A percentile compares a stretch with the other conserved stretches of the same genome.
Conservation (phyloP, 345 rosid species). For the Eucalyptus pumila region DNA sequence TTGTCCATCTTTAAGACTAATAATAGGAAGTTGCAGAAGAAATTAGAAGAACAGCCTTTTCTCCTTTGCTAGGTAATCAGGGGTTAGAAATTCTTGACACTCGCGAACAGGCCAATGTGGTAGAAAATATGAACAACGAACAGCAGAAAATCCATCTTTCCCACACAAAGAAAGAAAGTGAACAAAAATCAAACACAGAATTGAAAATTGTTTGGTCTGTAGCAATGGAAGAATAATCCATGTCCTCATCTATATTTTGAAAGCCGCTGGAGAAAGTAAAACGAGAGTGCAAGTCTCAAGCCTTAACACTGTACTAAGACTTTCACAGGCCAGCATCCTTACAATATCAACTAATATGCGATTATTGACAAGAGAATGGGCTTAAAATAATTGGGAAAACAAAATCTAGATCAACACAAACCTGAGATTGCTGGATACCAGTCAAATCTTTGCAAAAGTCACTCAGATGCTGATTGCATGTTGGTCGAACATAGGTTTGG, state of each 20-base stretch:
- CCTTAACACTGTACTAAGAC: neutral
- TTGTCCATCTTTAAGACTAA: neutral
- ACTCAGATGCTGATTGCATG: slow-evolving; percentile 24
- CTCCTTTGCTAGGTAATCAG: neutral
- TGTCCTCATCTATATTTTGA: neutral
- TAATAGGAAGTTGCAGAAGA: neutral
- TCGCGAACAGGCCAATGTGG: neutral
- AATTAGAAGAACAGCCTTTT: neutral
- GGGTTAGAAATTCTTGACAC: neutral
- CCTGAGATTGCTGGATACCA: slow-evolving; percentile 41
- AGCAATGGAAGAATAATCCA: neutral
- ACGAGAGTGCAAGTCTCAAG: neutral
- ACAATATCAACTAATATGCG: neutral
- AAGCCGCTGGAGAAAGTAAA: neutral
- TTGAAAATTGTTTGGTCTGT: neutral
- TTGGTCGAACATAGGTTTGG: slow-evolving; percentile 39
- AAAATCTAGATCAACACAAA: neutral
- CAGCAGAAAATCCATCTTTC: neutral
- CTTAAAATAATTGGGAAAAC: neutral
- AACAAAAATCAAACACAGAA: neutral
- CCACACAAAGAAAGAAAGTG: neutral
- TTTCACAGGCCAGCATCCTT: neutral
- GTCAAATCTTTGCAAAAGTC: slow-evolving; percentile 41
- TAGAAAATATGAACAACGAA: neutral
- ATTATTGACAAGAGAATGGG: neutral